Evolutionary conservation across 1,139 yeast species (phyloP), one percentile per base, ranked within the genome.

Genomic region (Taphrina deformans): DNA sequence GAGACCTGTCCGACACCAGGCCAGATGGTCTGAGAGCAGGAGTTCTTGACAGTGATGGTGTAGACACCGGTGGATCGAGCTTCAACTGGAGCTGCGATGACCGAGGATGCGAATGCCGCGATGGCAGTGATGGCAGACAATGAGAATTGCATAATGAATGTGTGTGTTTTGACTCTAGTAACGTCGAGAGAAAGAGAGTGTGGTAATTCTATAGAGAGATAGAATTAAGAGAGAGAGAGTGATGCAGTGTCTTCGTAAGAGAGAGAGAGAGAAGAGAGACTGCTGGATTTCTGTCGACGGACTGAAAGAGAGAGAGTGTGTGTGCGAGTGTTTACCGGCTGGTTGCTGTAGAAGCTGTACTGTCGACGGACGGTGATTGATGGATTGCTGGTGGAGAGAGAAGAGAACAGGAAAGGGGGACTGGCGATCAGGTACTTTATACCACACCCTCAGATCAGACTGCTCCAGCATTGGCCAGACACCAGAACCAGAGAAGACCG

Each of bases 1-100:
- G 46, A 40, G 51, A 31, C 52, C 50, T 59, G 55, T 40, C 63
- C 63, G 56, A 45, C 56, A 23, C 50, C 63, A 23, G 63, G 63
- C 63, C 63, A 59, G 63, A 59, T 33, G 41, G 44, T 52, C 35
- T 38, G 38, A 21, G 56, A 16, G 45, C 63, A 59, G 21, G 44
- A 29, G 63, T 59, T 59, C 41, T 35, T 50, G 50, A 59, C 41
- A 12, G 33, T 48, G 63, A 59, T 59, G 38, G 56, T 40, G 51
- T 50, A 59, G 41, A 26, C 18, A 31, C 46, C 48, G 23, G 31
- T n/a, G 18, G 45, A 35, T 23, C 58, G 58, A 9, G 31, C 31
- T 38, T 29, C 35, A 24, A 53, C 24, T 21, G 58, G 58, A 16
- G 58, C 35, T 21, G 58, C 58, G 38, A 53, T 27, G 29, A 33